Evolutionary conservation across 2,329 filamentous ascomycete genomes (phyloP).

Genomic region (Venturia asperata): DNA sequence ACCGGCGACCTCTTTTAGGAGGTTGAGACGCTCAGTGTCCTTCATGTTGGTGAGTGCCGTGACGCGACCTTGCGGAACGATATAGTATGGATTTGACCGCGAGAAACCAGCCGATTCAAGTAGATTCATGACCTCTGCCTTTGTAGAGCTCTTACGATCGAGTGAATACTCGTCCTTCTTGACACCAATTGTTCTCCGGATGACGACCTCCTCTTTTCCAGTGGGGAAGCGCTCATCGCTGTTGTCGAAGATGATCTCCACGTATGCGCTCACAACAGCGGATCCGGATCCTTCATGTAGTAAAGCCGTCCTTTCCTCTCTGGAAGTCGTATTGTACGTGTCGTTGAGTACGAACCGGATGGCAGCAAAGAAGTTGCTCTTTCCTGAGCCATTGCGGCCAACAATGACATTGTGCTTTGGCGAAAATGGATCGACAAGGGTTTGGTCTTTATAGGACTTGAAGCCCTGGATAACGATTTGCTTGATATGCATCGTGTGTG

Average conservation of each 20-base stretch:
- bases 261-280: slow-evolving; percentile 98
- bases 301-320: slow-evolving; percentile 89
- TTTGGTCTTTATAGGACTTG: slow-evolving; percentile 99
- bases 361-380: slow-evolving; percentile 99
- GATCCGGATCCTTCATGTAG: slow-evolving; percentile 93
- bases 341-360: slow-evolving; percentile 98
- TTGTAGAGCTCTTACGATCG: slow-evolving; percentile 93
- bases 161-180: slow-evolving; percentile 99
- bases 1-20: slow-evolving; percentile 96
- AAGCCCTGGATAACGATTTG: slow-evolving; percentile 99
- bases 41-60: slow-evolving; percentile 98
- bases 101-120: slow-evolving; percentile 96
- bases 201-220: slow-evolving; percentile 78
- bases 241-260: slow-evolving; percentile 98
- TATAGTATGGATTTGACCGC: slow-evolving; percentile 96
- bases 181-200: slow-evolving; percentile 88
- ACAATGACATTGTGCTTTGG: slow-evolving; percentile 97
- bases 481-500: slow-evolving; percentile 69
- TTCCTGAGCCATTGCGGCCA: slow-evolving; percentile 96
- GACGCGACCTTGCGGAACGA: slow-evolving; percentile 93
- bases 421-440: slow-evolving; percentile 95
- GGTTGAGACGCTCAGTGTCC: slow-evolving; percentile 77
- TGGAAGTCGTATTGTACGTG: slow-evolving; percentile 91
- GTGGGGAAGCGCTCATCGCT: slow-evolving; percentile 92
- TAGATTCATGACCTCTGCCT: slow-evolving; percentile 88